These are phyloP conservation scores for Paecilomyces formosus DNA, from an alignment of 2,329 filamentous ascomycete species.

Conservation along the genomic window DNA sequence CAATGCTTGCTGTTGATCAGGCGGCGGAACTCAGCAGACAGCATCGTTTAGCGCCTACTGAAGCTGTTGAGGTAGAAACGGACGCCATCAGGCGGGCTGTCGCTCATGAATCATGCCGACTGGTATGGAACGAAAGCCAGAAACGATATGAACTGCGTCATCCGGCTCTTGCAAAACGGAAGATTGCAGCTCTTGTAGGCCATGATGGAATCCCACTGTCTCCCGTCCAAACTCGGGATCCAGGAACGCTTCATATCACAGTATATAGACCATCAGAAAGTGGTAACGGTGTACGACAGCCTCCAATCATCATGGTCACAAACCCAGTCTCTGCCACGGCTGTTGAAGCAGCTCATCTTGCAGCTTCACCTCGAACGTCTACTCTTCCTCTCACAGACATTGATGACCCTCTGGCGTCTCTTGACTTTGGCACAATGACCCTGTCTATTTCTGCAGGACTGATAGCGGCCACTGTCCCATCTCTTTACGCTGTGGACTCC, in stretches of 20 bases:
- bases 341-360: slow-evolving; percentile 23
- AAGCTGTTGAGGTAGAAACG: slow-evolving; percentile 35
- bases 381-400: slow-evolving; percentile 32
- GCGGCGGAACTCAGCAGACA: slow-evolving; percentile 31
- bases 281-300: slow-evolving; percentile 13
- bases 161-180: slow-evolving; percentile 29
- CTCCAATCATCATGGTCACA: slow-evolving; percentile 31
- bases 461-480: slow-evolving; percentile 35
- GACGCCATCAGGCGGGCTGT: slow-evolving; percentile 38
- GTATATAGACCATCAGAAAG: slow-evolving; percentile 26
- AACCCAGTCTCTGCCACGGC: slow-evolving; percentile 28
- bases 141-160: slow-evolving; percentile 40
- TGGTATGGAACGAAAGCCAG: slow-evolving; percentile 36
- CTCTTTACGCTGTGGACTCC: slow-evolving; percentile 42
- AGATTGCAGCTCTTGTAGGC: slow-evolving; percentile 23
- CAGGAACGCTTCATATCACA: slow-evolving; percentile 34
- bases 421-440: slow-evolving; percentile 36
- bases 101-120: slow-evolving; percentile 38
- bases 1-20: slow-evolving; percentile 42
- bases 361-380: slow-evolving; percentile 28
- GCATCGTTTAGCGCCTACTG: slow-evolving; percentile 31
- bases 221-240: slow-evolving; percentile 20
- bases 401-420: slow-evolving; percentile 32
- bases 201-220: slow-evolving; percentile 27
- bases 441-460: slow-evolving; percentile 33